Percentiles rank a stretch among this genome's conserved stretches.
Conservation (phyloP, 2,329 filamentous ascomycete genomes). For the Fusarium papillatum region DNA sequence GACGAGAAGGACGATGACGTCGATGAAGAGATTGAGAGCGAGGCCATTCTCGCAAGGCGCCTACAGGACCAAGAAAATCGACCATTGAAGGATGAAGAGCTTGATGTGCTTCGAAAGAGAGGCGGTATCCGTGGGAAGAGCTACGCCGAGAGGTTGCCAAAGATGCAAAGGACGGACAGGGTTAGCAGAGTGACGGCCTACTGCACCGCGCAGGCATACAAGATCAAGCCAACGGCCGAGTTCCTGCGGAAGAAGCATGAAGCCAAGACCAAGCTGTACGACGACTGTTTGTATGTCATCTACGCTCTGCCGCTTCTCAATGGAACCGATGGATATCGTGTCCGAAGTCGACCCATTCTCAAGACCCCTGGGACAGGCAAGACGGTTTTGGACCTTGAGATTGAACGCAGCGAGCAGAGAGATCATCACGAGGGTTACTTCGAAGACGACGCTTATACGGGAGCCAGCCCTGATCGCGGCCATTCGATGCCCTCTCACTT, state of each 20-base stretch:
- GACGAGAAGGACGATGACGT: constrained; percentile 67
- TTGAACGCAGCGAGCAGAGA: constrained; percentile 90
- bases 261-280: constrained; percentile 95
- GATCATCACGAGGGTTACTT: constrained; percentile 95
- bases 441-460: constrained; percentile 75
- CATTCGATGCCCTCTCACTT: constrained; percentile 48
- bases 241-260: constrained; percentile 91
- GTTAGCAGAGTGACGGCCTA: constrained; percentile 94
- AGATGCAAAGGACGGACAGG: constrained; percentile 88
- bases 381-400: constrained; percentile 93
- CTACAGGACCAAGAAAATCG: constrained; percentile 71
- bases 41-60: constrained; percentile 50
- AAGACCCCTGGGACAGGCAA: constrained; percentile 93
- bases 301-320: constrained; percentile 93
- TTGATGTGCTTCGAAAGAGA: constrained; percentile 72
- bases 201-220: constrained; percentile 95
- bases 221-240: constrained; percentile 87
- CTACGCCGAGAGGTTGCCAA: constrained; percentile 93
- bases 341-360: constrained; percentile 90
- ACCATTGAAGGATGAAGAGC: constrained; percentile 77
- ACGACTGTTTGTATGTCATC: constrained; percentile 96
- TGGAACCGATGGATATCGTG: constrained; percentile 87
- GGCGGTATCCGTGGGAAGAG: constrained; percentile 82
- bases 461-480: constrained; percentile 48
- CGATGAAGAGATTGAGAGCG: constrained; percentile 71